Evolutionary conservation across 2,329 filamentous ascomycete species (phyloP), one percentile per base, ranked within the genome.

Genomic region (Metarhizium brunneum): DNA sequence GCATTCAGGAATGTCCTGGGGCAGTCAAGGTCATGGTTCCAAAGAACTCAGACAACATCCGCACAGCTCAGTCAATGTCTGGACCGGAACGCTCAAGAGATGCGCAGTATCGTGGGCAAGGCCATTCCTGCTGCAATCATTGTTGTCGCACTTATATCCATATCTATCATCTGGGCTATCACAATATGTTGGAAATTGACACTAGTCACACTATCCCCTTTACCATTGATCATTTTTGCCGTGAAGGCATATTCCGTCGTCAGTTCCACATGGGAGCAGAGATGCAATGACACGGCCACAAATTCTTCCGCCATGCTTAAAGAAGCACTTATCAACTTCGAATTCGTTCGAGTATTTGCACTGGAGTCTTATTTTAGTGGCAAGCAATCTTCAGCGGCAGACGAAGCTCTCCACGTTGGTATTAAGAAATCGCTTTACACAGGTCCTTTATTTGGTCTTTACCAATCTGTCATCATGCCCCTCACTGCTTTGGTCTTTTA

Each of bases 71-170:
- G 79, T 1, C 84, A 89, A 58, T 86, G 81, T 48, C 78, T 97
- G 0, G 90, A 95, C 63, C 81, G 87, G 16, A 88, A 90, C 63
- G 88, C 87, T 0, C 91, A 97, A 66, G 90, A 96, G 66, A 92
- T 94, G 82, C 82, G 88, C 8, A 91, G 89, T 62, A 73, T 97
- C 0, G 77, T 95, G 0, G 87, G 88, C 2, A 82, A 87, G 1
- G 95, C 96, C 64, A 77, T 86, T 0, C 86, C 87, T 1, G 82
- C 87, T 54, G 69, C 87, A 1, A 76, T 92, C 14, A 81, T 86
- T 10, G 84, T 88, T 3, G 65, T 76, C 0, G 70, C 83, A 53
- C 92, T 95, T 78, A 77, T 88, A 18, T 56, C 72, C 0, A 79
- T 87, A n/a, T 84, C 89, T 0, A 64, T 94, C 6, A 64, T 80